Evolutionary conservation across 331 rosid genomes (phyloP).

Genomic region (Pyracantha coccinea): DNA sequence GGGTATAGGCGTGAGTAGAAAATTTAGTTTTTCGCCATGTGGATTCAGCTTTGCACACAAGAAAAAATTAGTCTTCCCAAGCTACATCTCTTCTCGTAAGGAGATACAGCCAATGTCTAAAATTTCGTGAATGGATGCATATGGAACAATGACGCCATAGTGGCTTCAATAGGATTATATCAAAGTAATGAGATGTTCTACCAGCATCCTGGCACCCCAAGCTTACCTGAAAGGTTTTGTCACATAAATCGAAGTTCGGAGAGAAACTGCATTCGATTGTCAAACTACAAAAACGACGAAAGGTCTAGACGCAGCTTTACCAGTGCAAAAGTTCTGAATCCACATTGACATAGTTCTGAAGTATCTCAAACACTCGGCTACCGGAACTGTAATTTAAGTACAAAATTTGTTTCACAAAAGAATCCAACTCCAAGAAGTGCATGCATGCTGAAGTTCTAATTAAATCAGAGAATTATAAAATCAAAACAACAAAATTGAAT

Average conservation of each 20-base stretch:
- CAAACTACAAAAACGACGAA: constrained; percentile 3
- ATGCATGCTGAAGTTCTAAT: background rate
- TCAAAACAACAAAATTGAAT: background rate
- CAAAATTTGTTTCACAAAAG: constrained; percentile 15
- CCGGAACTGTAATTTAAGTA: constrained; percentile 31
- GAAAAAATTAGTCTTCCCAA: background rate
- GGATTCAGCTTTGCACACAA: background rate
- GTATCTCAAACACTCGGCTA: constrained; percentile 31
- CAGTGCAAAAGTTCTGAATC: constrained; percentile 52
- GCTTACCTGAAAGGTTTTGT: background rate
- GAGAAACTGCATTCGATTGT: background rate
- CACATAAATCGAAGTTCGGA: background rate
- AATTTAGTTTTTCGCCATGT: background rate
- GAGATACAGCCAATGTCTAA: background rate
- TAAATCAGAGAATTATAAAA: background rate
- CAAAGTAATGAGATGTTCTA: background rate
- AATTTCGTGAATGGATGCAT: background rate
- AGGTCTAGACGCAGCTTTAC: constrained; percentile 45
- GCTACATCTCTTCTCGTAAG: background rate
- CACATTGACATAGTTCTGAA: constrained; percentile 30
- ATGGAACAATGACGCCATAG: background rate
- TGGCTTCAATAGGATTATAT: background rate
- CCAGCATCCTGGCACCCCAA: background rate
- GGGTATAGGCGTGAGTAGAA: background rate
- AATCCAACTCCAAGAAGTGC: background rate